Conservation (phyloP, 2,329 filamentous ascomycete species). For the Trichoderma pleuroti region DNA sequence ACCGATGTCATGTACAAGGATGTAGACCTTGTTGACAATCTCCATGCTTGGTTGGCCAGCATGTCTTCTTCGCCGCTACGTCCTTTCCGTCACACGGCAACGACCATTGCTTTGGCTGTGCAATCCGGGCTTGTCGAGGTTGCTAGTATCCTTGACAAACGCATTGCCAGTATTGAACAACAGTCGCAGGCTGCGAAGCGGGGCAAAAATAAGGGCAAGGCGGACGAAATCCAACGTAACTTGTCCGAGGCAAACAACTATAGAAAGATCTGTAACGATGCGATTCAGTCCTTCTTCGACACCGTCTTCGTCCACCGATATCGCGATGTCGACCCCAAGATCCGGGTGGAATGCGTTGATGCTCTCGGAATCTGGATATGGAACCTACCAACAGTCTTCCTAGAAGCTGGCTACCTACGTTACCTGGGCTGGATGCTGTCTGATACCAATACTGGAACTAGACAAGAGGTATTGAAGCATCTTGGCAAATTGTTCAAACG, state of each 20-base stretch:
- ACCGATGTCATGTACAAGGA: constrained; percentile 80
- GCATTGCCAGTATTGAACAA: constrained; percentile 71
- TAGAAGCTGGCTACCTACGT: constrained; percentile 83
- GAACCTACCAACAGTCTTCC: constrained; percentile 79
- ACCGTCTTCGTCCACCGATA: constrained; percentile 94
- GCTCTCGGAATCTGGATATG: constrained; percentile 87
- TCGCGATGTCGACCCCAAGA: constrained; percentile 85
- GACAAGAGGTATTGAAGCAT: constrained; percentile 84
- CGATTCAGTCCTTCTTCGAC: constrained; percentile 84
- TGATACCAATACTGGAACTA: constrained; percentile 68
- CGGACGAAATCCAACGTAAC: constrained; percentile 68
- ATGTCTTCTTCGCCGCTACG: constrained; percentile 86
- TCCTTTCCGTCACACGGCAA: constrained; percentile 91
- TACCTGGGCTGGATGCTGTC: constrained; percentile 96
- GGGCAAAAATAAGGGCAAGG: constrained; percentile 72
- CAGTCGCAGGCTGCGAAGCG: constrained; percentile 73
- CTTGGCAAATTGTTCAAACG: constrained; percentile 75
- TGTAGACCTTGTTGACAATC: constrained; percentile 75
- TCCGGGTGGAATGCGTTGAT: constrained; percentile 82
- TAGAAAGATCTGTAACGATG: constrained; percentile 64
- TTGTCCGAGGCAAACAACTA: constrained; percentile 67
- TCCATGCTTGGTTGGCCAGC: constrained; percentile 82
- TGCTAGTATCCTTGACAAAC: constrained; percentile 65
- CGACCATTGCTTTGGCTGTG: constrained; percentile 76
- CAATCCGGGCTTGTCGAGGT: constrained; percentile 73